Base-by-base conservation (phyloP, 139 green algal genomes). In the Deuterostichococcus epilithicus region DNA sequence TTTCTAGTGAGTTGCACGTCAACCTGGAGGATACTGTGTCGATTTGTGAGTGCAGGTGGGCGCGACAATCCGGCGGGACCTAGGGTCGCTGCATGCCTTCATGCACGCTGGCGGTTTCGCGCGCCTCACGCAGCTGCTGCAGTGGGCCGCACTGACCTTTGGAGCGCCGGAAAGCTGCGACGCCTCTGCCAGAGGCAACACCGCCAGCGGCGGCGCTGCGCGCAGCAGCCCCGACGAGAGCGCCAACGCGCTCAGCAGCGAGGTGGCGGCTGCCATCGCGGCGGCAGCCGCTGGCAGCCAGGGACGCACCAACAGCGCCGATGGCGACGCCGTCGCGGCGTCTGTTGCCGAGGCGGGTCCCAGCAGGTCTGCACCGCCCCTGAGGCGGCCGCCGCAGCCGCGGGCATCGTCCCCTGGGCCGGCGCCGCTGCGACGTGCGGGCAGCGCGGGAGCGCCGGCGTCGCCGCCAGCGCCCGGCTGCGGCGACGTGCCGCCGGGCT, bases 121-220 rank as follows among this genome's bases (percentile, higher is more conserved):
- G 0, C 71, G 75, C 23, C 52, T 88, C 44, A 84, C 80, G 20
- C 77, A 85, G 70, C 72, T 84, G 36, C 68, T 88, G 59, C 83
- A 86, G 67, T 88, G 83, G 80, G 68, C 72, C 2, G 77, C 80
- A 6, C 76, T 86, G 4, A 81, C 73, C 0, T 83, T 85, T 45
- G 39, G 28, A 6, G n/a, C 23, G 3, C 66, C 42, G 5, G 70
- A 73, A 33, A 25, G 26, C 63, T 69, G 18, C 63, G 28, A 75
- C 42, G 30, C 52, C 52, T 1, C 69, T 37, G 6, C 28, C 34
- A 63, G 26, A 68, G 1, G 18, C 35, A 10, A 28, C 35, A 71
- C 28, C n/a, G 33, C 23, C 75, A 0, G 26, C 45, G 25, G 34
- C 23, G 44, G 13, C 13, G 42, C 42, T 23, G 8, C 42, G 13